Evolutionary conservation across 306 rosid genomes (phyloP).

Genomic region (Trifolium repens): DNA sequence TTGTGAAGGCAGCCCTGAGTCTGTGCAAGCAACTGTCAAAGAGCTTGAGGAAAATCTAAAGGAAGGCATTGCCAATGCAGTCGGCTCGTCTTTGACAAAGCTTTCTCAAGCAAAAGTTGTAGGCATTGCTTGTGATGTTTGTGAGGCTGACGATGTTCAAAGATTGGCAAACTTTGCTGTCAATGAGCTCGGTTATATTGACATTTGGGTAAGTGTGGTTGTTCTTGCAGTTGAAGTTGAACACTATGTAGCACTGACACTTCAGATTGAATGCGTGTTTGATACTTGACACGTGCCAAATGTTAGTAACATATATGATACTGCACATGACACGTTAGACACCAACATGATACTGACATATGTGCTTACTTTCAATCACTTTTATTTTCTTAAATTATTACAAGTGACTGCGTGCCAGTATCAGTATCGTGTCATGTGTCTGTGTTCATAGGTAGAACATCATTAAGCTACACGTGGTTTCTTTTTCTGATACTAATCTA

Average conservation of each 20-base stretch:
- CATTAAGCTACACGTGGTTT: neutral
- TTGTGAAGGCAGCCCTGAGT: slow-evolving; percentile 72
- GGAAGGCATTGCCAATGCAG: slow-evolving; percentile 66
- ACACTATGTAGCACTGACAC: neutral
- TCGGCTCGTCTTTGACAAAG: slow-evolving; percentile 57
- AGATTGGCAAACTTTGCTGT: slow-evolving; percentile 72
- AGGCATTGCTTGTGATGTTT: slow-evolving; percentile 87
- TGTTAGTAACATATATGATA: too few species aligned
- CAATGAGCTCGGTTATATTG: slow-evolving; percentile 71
- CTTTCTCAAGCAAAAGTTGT: slow-evolving; percentile 76
- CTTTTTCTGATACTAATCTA: slow-evolving; percentile 29
- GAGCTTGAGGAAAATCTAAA: slow-evolving; percentile 88
- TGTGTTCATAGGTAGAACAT: neutral
- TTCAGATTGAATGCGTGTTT: neutral
- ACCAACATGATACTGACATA: neutral
- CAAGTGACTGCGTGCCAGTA: neutral
- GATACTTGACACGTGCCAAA: neutral
- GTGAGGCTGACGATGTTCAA: slow-evolving; percentile 73
- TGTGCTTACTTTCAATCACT: neutral
- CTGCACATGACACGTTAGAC: neutral
- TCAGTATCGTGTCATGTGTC: neutral
- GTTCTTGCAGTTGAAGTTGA: slow-evolving; percentile 24
- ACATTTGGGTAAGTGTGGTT: slow-evolving; percentile 80
- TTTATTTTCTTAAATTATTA: neutral
- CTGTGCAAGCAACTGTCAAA: slow-evolving; percentile 70